Conservation (phyloP, 2,329 filamentous ascomycete species). For the Septoria petroselini region DNA sequence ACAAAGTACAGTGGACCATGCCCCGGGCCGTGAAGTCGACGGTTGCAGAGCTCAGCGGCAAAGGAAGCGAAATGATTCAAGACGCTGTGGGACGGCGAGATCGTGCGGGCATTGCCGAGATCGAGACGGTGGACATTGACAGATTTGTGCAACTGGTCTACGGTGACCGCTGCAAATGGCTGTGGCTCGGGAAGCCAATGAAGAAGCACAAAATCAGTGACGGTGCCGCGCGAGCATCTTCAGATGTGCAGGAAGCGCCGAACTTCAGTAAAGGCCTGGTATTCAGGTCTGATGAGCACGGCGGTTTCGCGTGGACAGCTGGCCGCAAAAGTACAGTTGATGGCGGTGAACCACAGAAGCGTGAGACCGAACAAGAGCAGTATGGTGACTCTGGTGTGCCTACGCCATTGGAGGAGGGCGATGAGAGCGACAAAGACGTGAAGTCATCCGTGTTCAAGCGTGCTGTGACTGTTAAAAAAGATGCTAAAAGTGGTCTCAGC, state of each 20-base stretch:
- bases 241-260: slow-evolving; percentile 20
- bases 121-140: slow-evolving; percentile 88
- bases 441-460: slow-evolving; percentile 66
- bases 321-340: slow-evolving; percentile 51
- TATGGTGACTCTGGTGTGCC: slow-evolving; percentile 25
- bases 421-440: slow-evolving; percentile 34
- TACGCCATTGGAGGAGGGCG: slow-evolving; percentile 34
- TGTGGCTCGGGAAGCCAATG: slow-evolving; percentile 87
- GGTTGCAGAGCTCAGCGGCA: slow-evolving; percentile 87
- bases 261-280: slow-evolving; percentile 41
- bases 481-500: slow-evolving; percentile 77
- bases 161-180: slow-evolving; percentile 84
- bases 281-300: slow-evolving; percentile 58
- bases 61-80: slow-evolving; percentile 90
- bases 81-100: slow-evolving; percentile 84
- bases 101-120: slow-evolving; percentile 84
- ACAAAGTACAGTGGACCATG: slow-evolving; percentile 86
- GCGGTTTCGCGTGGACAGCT: slow-evolving; percentile 46
- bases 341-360: slow-evolving; percentile 37
- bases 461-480: slow-evolving; percentile 73
- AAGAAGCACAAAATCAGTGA: slow-evolving; percentile 48
- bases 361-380: slow-evolving; percentile 24
- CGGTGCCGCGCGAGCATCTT: slow-evolving; percentile 8
- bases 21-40: slow-evolving; percentile 93
- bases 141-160: slow-evolving; percentile 73